A percentile compares a stretch with the other conserved stretches of the same genome.
phyloP scores from a whole-genome alignment of 176 grass and related monocot genomes.

The Oryza officinalis region DNA sequence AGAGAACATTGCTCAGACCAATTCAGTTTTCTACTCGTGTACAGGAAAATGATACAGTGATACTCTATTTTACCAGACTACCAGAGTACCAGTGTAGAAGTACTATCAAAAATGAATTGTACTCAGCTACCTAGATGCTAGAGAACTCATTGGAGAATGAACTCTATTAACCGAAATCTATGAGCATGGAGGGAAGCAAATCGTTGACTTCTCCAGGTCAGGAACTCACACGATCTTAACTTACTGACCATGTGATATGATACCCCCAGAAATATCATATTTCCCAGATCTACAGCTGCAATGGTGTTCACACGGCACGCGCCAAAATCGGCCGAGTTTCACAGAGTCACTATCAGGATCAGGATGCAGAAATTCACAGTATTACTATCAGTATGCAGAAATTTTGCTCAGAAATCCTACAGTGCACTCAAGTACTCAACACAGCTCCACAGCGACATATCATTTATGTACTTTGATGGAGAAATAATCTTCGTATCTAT shows the following conservation, averaged over 20 bases:
- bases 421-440: too few relatives aligned
- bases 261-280: constrained; percentile 13
- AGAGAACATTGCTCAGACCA: not conserved
- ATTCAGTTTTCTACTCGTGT: not conserved
- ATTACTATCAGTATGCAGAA: not conserved
- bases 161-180: constrained; percentile 10
- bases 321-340: not conserved
- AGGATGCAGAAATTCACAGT: not conserved
- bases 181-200: constrained; percentile 36
- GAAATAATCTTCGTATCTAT: not conserved
- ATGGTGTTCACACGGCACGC: constrained; percentile 20
- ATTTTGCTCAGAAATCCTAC: not conserved
- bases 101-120: not conserved
- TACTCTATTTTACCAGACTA: not conserved
- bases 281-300: constrained; percentile 12
- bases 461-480: not conserved
- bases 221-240: constrained; percentile 6
- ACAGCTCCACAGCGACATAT: not conserved
- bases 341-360: not conserved
- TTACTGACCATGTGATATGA: constrained; percentile 11
- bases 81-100: not conserved
- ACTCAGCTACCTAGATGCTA: constrained; percentile 29
- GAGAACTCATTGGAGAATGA: constrained; percentile 32
- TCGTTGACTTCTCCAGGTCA: constrained; percentile 39
- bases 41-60: not conserved